phyloP scores from a whole-genome alignment of 2,329 filamentous ascomycete genomes.

The Sordariomycetes sp. region DNA sequence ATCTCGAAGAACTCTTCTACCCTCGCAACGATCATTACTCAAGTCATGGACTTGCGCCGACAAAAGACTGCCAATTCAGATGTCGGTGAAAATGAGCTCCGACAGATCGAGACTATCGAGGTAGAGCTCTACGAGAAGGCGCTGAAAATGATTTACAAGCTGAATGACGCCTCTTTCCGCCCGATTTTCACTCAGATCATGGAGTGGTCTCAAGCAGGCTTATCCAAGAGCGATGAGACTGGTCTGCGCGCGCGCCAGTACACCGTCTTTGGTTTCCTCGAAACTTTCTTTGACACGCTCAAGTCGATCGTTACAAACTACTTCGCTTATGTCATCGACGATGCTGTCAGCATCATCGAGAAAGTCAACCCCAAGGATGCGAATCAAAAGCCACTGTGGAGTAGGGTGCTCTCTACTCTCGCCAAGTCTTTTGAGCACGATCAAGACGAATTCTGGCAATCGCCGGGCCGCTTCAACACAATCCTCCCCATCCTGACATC shows the following conservation, averaged over 20 bases:
- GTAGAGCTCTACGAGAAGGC: conserved; percentile 57
- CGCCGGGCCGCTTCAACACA: conserved; percentile 72
- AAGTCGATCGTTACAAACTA: conserved; percentile 95
- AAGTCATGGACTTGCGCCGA: conserved; percentile 56
- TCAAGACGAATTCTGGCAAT: conserved; percentile 93
- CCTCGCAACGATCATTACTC: conserved; percentile 57
- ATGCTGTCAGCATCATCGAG: conserved; percentile 55
- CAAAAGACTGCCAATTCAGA: conserved; percentile 36
- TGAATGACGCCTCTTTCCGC: conserved; percentile 88
- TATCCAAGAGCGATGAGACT: conserved; percentile 51
- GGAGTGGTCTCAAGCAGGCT: conserved; percentile 61
- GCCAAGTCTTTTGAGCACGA: conserved; percentile 75
- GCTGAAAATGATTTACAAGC: conserved; percentile 89
- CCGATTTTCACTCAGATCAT: conserved; percentile 83
- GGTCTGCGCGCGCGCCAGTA: conserved; percentile 57
- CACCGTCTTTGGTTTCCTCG: conserved; percentile 74
- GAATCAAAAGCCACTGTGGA: conserved; percentile 53
- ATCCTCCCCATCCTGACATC: conserved; percentile 61
- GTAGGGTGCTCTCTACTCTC: conserved; percentile 61
- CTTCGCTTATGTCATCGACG: conserved; percentile 74
- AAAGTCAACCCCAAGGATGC: conserved; percentile 35
- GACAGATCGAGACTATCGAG: conserved; percentile 53
- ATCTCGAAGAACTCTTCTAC: conserved; percentile 66
- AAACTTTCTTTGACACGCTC: conserved; percentile 72
- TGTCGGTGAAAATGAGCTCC: conserved; percentile 25